Evolutionary conservation across 1,139 yeast species (phyloP).

Genomic region (Yarrowia galli): DNA sequence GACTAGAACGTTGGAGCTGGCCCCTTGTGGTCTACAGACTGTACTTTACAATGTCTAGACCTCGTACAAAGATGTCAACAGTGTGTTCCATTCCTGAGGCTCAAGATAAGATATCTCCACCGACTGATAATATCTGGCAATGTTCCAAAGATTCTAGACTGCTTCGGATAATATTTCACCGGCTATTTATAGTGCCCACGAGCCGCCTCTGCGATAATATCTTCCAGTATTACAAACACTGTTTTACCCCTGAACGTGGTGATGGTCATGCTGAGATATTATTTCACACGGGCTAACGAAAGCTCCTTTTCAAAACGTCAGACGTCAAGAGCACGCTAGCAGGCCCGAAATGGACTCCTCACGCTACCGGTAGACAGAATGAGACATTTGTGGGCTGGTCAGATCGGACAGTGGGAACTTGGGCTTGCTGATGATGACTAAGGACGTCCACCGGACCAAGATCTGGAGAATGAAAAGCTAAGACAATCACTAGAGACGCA

Average conservation of each 20-base stretch:
- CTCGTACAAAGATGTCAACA: too few relatives aligned
- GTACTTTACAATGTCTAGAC: too few relatives aligned
- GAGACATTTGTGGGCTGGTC: not conserved
- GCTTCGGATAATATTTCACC: not conserved
- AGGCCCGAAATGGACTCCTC: too few relatives aligned
- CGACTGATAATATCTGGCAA: not conserved
- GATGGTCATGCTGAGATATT: not conserved
- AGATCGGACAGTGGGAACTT: not conserved
- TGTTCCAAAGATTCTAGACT: slow-evolving; percentile 4
- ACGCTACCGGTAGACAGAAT: not conserved
- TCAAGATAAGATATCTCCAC: too few relatives aligned
- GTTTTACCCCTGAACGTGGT: slow-evolving; percentile 17
- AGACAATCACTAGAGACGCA: too few relatives aligned
- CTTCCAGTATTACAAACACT: not conserved
- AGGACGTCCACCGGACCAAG: too few relatives aligned
- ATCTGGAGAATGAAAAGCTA: too few relatives aligned
- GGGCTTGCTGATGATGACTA: too few relatives aligned
- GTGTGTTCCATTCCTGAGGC: too few relatives aligned
- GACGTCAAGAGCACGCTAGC: too few relatives aligned
- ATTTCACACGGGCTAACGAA: not conserved
- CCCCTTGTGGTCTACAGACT: too few relatives aligned
- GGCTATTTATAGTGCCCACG: slow-evolving; percentile 7
- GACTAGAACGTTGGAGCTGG: not conserved
- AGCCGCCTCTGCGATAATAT: not conserved
- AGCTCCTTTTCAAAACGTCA: not conserved